Percentiles rank a stretch among this genome's conserved stretches.
These are phyloP conservation scores for Pseudogymnoascus sp. DNA, from an alignment of 2,329 filamentous ascomycete genomes.

Conservation along the genomic window DNA sequence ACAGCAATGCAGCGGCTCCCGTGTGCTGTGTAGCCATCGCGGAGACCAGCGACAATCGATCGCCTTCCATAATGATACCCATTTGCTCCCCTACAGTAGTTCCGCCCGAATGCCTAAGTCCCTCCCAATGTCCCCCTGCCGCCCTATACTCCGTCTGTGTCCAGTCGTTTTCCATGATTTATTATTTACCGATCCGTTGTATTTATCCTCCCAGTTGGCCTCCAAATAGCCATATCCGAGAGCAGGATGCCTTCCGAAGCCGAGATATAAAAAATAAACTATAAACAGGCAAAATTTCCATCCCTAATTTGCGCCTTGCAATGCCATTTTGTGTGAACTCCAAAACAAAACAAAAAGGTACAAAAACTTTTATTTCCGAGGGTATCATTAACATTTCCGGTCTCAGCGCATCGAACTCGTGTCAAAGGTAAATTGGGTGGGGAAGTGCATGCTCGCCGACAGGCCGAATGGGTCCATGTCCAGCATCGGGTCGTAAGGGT, in stretches of 20 bases:
- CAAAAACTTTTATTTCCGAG: conserved; percentile 10
- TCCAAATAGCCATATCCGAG: not conserved
- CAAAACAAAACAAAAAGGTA: not conserved
- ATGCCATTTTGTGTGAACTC: conserved; percentile 4
- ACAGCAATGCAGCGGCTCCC: not conserved
- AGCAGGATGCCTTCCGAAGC: not conserved
- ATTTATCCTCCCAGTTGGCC: not conserved
- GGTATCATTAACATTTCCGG: conserved; percentile 22
- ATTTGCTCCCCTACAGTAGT: not conserved
- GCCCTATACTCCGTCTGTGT: not conserved
- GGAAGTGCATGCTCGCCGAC: conserved; percentile 91
- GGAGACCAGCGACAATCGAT: not conserved
- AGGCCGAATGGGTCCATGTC: conserved; percentile 92
- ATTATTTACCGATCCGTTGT: not conserved
- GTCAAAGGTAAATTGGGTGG: conserved; percentile 71
- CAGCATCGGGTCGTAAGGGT: conserved; percentile 74
- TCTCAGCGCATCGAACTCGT: conserved; percentile 29
- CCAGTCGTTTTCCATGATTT: not conserved
- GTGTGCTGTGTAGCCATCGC: not conserved
- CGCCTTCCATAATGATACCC: not conserved
- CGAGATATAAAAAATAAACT: not conserved
- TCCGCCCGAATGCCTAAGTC: not conserved
- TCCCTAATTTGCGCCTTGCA: not conserved
- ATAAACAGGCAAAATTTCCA: not conserved
- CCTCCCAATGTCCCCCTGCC: not conserved